These are phyloP conservation scores for Neurospora sublineolata DNA, from an alignment of 495 filamentous ascomycete species.

Conservation along the genomic window DNA sequence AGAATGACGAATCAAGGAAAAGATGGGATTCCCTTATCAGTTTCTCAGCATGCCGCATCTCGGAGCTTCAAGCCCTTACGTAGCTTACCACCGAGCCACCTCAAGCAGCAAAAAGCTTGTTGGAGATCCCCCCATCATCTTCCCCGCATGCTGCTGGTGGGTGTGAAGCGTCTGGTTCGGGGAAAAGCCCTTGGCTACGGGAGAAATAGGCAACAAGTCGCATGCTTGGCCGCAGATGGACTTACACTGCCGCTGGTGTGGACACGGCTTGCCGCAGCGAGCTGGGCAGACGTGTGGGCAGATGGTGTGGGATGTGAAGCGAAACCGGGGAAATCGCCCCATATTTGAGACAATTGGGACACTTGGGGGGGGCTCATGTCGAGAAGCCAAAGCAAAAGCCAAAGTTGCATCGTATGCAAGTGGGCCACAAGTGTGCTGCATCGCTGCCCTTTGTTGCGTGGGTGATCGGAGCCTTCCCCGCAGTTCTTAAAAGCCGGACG, in stretches of 20 bases:
- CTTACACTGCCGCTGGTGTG: background rate
- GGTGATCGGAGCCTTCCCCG: constrained; percentile 16
- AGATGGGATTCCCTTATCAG: background rate
- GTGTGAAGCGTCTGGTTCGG: background rate
- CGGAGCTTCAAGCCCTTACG: background rate
- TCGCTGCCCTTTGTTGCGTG: constrained; percentile 15
- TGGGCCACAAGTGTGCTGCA: constrained; percentile 3
- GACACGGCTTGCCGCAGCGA: background rate
- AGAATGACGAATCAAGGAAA: background rate
- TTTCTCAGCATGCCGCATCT: background rate
- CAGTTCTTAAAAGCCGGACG: constrained; percentile 6
- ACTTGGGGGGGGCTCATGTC: background rate
- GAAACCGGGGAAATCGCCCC: background rate
- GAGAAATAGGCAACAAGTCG: background rate
- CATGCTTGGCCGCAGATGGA: background rate
- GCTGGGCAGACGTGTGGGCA: background rate
- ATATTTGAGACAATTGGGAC: background rate
- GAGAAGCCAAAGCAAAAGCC: background rate
- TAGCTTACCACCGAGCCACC: background rate
- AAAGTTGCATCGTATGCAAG: background rate
- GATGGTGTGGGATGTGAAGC: background rate
- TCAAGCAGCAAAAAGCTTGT: background rate
- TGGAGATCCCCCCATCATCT: background rate
- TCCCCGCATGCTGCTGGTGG: background rate
- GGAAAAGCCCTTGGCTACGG: background rate